Evolutionary conservation across 164 flowering plant species (phyloP), one percentile per base, ranked within the genome.

Genomic region (Vitis amurensis): DNA sequence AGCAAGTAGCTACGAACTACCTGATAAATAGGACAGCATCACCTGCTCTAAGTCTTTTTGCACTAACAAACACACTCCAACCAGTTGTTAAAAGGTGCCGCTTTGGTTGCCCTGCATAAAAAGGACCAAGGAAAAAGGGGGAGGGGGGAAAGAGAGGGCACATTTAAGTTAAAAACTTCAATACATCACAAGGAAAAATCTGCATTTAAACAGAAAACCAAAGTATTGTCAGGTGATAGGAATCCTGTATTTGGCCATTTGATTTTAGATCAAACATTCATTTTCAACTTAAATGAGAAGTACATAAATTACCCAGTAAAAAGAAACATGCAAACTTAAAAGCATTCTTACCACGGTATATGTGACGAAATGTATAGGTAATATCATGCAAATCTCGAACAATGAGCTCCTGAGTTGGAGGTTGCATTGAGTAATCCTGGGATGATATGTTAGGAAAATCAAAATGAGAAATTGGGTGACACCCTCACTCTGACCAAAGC

Each of bases 71-170:
- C 74, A 88, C 76, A 75, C 99, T 95, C 99, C 99, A 95, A 14
- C 99, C 99, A 49, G 98, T 95, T 50, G 99, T 96, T 37, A 96
- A 90, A 71, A 96, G 97, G 75, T 96, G 99, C 52, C 99, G 73
- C 76, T 93, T 96, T 27, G 99, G 99, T 86, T 96, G 99, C 70
- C 99, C 99, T 96, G 77, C 57, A 86, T 17, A 66, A 69, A 29
- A 69, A 53, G 8, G 44, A 31, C 44, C 44, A 23, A 27, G 59
- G 52, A 52, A 58, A 64, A 16, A 51, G n/a, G 13, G 37, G 16
- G 55, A 55, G 37, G 11, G 17, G 13, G 47, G 37, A 51, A 55
- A 55, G 29, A 29, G 27, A n/a, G 17, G 16, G 1, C 14, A 13
- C 52, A 44, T 47, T 19, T 55, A 49, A 50, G 44, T 16, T 50